Percentiles rank a stretch among this genome's conserved stretches.
Conservation (phyloP, 805 yeast genomes). For the Deakozyma indianensis region DNA sequence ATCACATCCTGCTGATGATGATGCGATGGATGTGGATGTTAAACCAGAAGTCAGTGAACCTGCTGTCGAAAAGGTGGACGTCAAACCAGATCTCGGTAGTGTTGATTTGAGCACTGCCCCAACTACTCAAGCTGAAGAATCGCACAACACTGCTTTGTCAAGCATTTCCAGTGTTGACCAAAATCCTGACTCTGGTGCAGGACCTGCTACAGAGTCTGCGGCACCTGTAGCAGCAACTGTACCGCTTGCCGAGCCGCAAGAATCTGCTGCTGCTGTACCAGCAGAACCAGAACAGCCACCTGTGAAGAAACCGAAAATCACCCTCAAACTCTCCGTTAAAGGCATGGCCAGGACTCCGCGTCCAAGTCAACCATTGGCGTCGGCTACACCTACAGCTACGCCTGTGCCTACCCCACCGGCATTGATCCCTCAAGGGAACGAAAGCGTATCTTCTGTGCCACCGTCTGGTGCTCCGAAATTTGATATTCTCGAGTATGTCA, state of each 20-base stretch:
- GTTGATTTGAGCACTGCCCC: neutral
- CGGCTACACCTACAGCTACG: neutral
- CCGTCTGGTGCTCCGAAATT: neutral
- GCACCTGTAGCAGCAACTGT: neutral
- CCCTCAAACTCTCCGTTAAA: neutral
- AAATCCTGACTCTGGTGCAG: neutral
- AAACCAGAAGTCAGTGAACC: neutral
- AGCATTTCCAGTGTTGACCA: neutral
- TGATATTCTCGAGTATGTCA: neutral
- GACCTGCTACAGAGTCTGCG: neutral
- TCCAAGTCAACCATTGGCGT: neutral
- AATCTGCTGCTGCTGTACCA: neutral
- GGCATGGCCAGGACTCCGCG: neutral
- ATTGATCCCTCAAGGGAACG: neutral
- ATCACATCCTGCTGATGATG: neutral
- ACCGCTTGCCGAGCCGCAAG: neutral
- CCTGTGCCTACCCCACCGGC: neutral
- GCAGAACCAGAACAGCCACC: neutral
- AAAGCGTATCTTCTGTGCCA: neutral
- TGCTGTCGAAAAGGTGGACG: neutral
- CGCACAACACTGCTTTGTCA: neutral
- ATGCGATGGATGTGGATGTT: neutral
- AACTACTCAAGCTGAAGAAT: neutral
- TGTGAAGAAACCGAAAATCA: neutral
- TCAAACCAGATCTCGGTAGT: neutral